phyloP scores from a whole-genome alignment of 805 yeast species.

The Saturnispora sekii region DNA sequence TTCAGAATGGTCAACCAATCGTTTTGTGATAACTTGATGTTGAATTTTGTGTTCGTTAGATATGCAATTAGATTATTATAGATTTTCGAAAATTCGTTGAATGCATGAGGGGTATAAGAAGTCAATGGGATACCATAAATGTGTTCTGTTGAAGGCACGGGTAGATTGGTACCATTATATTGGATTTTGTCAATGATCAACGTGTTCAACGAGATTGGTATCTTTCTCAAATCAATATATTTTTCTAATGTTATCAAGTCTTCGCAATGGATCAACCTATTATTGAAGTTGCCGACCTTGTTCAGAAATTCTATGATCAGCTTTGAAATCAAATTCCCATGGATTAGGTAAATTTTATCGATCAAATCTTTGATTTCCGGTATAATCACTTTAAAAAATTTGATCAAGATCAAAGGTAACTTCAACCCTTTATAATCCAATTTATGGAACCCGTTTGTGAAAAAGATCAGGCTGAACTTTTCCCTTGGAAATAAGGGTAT shows the following conservation, averaged over 20 bases:
- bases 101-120: slow-evolving; percentile 12
- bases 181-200: slow-evolving; percentile 51
- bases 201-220: slow-evolving; percentile 68
- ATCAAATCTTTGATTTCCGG: slow-evolving; percentile 44
- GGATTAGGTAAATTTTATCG: slow-evolving; percentile 64
- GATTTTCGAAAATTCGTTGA: slow-evolving; percentile 25
- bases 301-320: slow-evolving; percentile 64
- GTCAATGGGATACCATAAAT: slow-evolving; percentile 26
- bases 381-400: slow-evolving; percentile 47
- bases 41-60: slow-evolving; percentile 20
- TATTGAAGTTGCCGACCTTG: slow-evolving; percentile 34
- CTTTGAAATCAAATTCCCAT: slow-evolving; percentile 83
- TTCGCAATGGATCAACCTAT: slow-evolving; percentile 27
- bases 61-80: slow-evolving; percentile 28
- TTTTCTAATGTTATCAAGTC: slow-evolving; percentile 30
- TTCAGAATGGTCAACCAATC: slow-evolving; percentile 26
- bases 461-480: slow-evolving; percentile 60
- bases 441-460: slow-evolving; percentile 70
- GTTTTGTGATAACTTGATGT: slow-evolving; percentile 13
- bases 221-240: slow-evolving; percentile 60
- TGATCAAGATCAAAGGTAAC: slow-evolving; percentile 27
- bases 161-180: slow-evolving; percentile 41
- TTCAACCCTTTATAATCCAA: slow-evolving; percentile 20
- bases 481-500: slow-evolving; percentile 48
- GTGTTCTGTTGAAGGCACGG: slow-evolving; percentile 21